These are phyloP conservation scores for Cenchrus purpureus DNA, from an alignment of 176 grass and related monocot genomes.

Conservation along the genomic window DNA sequence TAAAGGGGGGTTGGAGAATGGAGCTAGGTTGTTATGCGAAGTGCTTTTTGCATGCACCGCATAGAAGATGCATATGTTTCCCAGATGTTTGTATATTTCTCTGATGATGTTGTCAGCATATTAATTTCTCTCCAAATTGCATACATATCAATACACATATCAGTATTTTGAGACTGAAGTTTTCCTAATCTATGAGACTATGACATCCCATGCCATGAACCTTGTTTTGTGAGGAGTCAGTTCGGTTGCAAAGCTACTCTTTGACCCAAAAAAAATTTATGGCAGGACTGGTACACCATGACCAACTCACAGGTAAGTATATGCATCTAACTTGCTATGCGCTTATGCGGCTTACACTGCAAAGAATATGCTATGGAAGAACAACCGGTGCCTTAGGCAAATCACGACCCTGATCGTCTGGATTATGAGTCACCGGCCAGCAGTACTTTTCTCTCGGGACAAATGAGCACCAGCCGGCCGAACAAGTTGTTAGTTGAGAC, in stretches of 20 bases:
- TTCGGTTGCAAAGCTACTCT: neutral
- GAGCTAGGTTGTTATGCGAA: constrained; percentile 38
- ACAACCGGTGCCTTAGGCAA: neutral
- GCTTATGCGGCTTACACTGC: neutral
- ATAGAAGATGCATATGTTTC: constrained; percentile 24
- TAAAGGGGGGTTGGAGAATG: constrained; percentile 12
- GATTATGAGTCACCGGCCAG: no score
- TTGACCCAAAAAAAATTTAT: neutral
- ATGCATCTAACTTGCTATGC: neutral
- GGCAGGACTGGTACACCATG: neutral
- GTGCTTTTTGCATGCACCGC: constrained; percentile 51
- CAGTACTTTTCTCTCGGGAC: no score
- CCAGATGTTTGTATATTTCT: constrained; percentile 39
- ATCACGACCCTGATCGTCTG: neutral
- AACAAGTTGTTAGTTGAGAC: no score
- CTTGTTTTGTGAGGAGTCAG: neutral
- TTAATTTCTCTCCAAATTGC: neutral
- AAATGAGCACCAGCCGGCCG: no score
- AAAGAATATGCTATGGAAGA: neutral
- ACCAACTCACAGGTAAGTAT: neutral
- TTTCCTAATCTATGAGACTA: no score
- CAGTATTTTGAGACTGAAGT: neutral
- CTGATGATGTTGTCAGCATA: constrained; percentile 3
- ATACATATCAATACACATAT: constrained; percentile 4
- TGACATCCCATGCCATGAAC: no score